A percentile compares a stretch with the other conserved stretches of the same genome.
Evolutionary conservation across 306 rosid species (phyloP).

Genomic region (Gynostemma pentaphyllum): DNA sequence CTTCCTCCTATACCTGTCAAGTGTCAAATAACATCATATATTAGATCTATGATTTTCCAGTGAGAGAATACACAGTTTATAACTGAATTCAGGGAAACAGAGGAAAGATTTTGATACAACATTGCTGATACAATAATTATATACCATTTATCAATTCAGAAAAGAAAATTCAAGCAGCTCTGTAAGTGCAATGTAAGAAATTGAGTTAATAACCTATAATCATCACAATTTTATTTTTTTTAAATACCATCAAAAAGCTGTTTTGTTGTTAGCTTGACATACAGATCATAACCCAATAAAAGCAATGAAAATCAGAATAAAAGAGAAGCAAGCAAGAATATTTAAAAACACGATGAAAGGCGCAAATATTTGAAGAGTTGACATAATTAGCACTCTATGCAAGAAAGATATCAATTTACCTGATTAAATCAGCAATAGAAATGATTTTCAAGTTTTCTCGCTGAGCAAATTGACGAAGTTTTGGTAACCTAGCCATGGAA

Average conservation of each 20-base stretch:
- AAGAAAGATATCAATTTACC: constrained; percentile 26
- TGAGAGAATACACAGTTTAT: background rate
- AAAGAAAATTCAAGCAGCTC: too few relatives aligned
- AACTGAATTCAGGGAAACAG: background rate
- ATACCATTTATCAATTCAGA: too few relatives aligned
- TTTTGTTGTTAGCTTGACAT: background rate
- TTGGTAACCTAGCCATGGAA: constrained; percentile 94
- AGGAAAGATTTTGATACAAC: background rate
- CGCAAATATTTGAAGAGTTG: background rate
- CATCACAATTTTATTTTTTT: too few relatives aligned
- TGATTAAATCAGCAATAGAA: constrained; percentile 85
- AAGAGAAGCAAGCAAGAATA: background rate
- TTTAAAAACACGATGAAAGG: background rate
- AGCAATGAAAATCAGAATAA: background rate
- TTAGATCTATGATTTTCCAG: background rate
- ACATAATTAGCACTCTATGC: background rate
- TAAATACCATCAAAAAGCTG: background rate
- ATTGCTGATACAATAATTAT: background rate
- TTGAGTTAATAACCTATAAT: too few relatives aligned
- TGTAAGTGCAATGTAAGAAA: too few relatives aligned
- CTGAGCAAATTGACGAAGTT: constrained; percentile 68
- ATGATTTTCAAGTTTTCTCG: constrained; percentile 67
- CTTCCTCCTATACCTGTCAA: constrained; percentile 86
- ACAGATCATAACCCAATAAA: background rate
- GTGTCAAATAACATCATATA: background rate